phyloP scores from a whole-genome alignment of 2,329 filamentous ascomycete genomes.

The Orbilia oligospora region DNA sequence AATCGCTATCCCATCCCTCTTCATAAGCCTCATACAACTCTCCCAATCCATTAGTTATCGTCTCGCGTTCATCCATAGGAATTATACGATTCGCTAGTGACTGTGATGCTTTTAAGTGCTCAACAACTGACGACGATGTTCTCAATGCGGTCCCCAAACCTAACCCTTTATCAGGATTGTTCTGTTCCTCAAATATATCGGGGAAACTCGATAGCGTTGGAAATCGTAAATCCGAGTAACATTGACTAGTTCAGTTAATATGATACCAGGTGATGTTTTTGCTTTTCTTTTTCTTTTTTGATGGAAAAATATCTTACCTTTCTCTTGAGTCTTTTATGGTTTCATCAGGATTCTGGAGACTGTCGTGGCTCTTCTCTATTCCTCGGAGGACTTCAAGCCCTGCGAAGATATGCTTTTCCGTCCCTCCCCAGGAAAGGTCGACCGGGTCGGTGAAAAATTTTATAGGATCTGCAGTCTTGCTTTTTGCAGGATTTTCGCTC shows the following conservation, averaged over 20 bases:
- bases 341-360: constrained; percentile 27
- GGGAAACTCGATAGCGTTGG: constrained; percentile 89
- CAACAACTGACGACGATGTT: constrained; percentile 80
- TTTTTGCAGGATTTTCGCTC: constrained; percentile 25
- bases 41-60: constrained; percentile 82
- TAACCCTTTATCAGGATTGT: constrained; percentile 67
- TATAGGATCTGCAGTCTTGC: constrained; percentile 35
- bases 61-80: constrained; percentile 83
- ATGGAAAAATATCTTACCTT: constrained; percentile 43
- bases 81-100: constrained; percentile 76
- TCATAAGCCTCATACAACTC: constrained; percentile 90
- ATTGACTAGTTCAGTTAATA: constrained; percentile 42
- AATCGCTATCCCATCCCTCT: constrained; percentile 86
- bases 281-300: constrained; percentile 25
- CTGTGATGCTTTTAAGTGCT: constrained; percentile 77
- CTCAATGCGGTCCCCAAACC: constrained; percentile 75
- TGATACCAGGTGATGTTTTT: background rate
- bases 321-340: constrained; percentile 42
- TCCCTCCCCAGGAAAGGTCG: constrained; percentile 54
- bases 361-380: constrained; percentile 52
- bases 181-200: constrained; percentile 74
- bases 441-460: constrained; percentile 41
- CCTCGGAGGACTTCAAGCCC: constrained; percentile 47
- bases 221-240: constrained; percentile 73
- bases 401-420: constrained; percentile 54